Conservation (phyloP, 805 yeast genomes). For the Sugiyamaella smithiae region DNA sequence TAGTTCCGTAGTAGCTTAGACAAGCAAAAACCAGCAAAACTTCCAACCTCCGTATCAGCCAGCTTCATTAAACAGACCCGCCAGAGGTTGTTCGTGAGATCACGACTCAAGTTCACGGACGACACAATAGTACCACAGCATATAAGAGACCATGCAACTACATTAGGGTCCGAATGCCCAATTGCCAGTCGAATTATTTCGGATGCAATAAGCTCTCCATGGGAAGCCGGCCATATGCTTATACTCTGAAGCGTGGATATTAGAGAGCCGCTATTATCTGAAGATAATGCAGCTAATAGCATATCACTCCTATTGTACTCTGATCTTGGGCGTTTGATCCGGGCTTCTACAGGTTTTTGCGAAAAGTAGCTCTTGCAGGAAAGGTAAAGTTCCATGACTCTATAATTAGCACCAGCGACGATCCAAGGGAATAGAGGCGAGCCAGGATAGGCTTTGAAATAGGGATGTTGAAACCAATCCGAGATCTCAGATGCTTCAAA, state of each 20-base stretch:
- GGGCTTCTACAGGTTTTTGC: neutral
- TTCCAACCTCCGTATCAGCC: neutral
- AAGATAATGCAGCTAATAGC: neutral
- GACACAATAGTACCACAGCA: slow-evolving; percentile 8
- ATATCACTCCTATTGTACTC: neutral
- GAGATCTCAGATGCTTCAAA: neutral
- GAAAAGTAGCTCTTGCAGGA: neutral
- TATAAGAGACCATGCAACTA: slow-evolving; percentile 9
- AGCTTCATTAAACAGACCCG: neutral
- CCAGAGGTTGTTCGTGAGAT: slow-evolving; percentile 2
- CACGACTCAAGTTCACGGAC: neutral
- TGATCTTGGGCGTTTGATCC: neutral
- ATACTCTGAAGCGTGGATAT: neutral
- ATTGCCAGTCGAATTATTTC: neutral
- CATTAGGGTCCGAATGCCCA: no score
- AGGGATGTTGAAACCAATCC: neutral
- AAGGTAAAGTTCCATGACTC: neutral
- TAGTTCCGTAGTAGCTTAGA: neutral
- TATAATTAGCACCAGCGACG: neutral
- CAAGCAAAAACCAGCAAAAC: slow-evolving; percentile 4
- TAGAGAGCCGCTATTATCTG: neutral
- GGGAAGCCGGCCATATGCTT: neutral
- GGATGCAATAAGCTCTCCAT: neutral
- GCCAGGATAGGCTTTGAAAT: neutral
- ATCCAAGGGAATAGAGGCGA: neutral